Evolutionary conservation across 768 basidiomycete species (phyloP).

Genomic region (Lyophyllum decastes): DNA sequence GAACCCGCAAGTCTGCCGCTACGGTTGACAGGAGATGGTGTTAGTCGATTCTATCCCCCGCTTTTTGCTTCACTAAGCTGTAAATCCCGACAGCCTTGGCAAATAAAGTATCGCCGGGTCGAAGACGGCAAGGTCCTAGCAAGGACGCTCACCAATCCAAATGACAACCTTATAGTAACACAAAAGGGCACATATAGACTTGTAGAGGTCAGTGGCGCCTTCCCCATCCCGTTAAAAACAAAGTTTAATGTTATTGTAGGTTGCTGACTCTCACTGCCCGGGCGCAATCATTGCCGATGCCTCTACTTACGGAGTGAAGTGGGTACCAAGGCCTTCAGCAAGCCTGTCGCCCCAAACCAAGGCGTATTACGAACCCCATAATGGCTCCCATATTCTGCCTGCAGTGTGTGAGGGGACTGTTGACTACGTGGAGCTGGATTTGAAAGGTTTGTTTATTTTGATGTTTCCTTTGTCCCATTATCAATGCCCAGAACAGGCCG

Average conservation of each 20-base stretch:
- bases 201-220: constrained; percentile 48
- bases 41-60: constrained; percentile 36
- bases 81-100: constrained; percentile 73
- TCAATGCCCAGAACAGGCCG: constrained; percentile 51
- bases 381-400: constrained; percentile 73
- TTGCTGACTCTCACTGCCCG: constrained; percentile 83
- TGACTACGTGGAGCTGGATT: constrained; percentile 82
- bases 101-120: constrained; percentile 65
- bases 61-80: neutral
- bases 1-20: constrained; percentile 75
- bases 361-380: constrained; percentile 59
- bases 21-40: constrained; percentile 88
- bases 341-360: constrained; percentile 60
- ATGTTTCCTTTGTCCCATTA: neutral
- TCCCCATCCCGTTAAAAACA: neutral
- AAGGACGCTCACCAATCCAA: constrained; percentile 55
- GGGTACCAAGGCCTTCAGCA: constrained; percentile 79
- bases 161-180: constrained; percentile 73
- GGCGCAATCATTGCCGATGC: constrained; percentile 66
- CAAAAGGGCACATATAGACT: constrained; percentile 79
- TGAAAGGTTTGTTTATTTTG: constrained; percentile 54
- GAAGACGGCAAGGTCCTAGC: constrained; percentile 42
- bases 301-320: constrained; percentile 69
- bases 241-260: constrained; percentile 43
- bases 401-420: constrained; percentile 82